A percentile compares a stretch with the other conserved stretches of the same genome.
phyloP scores from a whole-genome alignment of 2,329 filamentous ascomycete species.

The Pyrenophora tritici-repentis region DNA sequence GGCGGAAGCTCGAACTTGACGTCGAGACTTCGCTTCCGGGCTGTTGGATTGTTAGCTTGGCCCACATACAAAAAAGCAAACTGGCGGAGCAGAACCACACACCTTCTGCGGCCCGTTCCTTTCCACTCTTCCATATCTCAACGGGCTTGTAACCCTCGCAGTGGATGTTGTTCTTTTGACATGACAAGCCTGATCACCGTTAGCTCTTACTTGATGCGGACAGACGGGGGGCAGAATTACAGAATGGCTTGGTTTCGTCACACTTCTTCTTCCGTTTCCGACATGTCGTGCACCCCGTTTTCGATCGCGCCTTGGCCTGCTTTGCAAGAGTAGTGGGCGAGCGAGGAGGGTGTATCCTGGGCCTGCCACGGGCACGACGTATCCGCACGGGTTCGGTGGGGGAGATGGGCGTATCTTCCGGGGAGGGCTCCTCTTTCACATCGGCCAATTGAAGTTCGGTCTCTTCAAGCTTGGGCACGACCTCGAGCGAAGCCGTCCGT shows the following conservation, averaged over 20 bases:
- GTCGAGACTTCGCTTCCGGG: constrained; percentile 41
- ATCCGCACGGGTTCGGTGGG: constrained; percentile 45
- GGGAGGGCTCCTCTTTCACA: constrained; percentile 42
- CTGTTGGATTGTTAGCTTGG: constrained; percentile 32
- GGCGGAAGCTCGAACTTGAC: constrained; percentile 56
- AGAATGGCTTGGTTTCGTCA: constrained; percentile 55
- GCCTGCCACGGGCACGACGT: constrained; percentile 67
- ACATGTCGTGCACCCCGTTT: constrained; percentile 64
- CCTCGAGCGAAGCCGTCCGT: constrained; percentile 39
- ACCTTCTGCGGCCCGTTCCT: constrained; percentile 72
- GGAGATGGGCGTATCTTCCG: constrained; percentile 41
- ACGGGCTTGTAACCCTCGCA: constrained; percentile 90
- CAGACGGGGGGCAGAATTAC: constrained; percentile 30
- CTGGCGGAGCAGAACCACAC: neutral
- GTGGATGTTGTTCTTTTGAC: constrained; percentile 89
- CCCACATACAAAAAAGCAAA: constrained; percentile 1
- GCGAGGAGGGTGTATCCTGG: constrained; percentile 76
- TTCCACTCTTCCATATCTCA: constrained; percentile 85
- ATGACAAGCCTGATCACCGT: constrained; percentile 70
- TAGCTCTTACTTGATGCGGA: constrained; percentile 18
- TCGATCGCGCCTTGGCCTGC: constrained; percentile 72
- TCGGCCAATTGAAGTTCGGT: constrained; percentile 51
- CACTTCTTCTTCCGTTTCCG: constrained; percentile 66
- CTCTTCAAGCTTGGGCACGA: constrained; percentile 62
- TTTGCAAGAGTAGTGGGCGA: constrained; percentile 67